Evolutionary conservation across 306 rosid species (phyloP), one percentile per base, ranked within the genome.

Genomic region (Senna tora): DNA sequence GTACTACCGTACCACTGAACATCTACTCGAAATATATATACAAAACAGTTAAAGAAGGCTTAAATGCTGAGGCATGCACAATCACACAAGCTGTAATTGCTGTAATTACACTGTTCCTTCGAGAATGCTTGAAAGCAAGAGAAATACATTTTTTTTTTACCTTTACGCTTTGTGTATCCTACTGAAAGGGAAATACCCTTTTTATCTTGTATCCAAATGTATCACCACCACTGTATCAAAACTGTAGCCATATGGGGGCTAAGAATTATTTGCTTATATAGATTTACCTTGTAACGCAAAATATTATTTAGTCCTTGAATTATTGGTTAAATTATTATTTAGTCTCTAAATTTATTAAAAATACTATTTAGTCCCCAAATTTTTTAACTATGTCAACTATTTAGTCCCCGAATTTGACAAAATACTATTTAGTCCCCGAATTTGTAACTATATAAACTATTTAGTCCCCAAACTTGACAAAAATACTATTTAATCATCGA

Each of bases 51-150:
- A 46, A 36, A 67, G 2, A 32, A 33, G 2, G 2, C 8, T 17
- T 30, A 9, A 36, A 30, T 8, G 72, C 25, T 2, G 17, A 42
- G 47, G 22, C 60, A 47, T 61, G 16, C 51, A 14, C 61, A 36
- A 38, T 58, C 47, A 46, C 34, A 59, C 49, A 32, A 72, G 67
- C 46, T 25, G 69, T 46, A 72, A 47, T 72, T 33, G 76, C 22
- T 51, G 63, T 34, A 34, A 63, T 7, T 39, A 25, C 65, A 72
- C 65, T 16, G 25, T 50, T 74, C 53, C 25, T 41, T 19, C 65
- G 57, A 54, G 58, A 53, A 54, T 28, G 65, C 66, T 65, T 74
- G 32, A 38, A 65, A 74, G 79, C 47, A 74, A 54, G 25, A 53
- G 39, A 9, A 60, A 33, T 64, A 65, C 32, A n/a, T 14, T 58